These are phyloP conservation scores for Pythium brachiatum DNA, from an alignment of 352 stramenopile species.

Conservation along the genomic window DNA sequence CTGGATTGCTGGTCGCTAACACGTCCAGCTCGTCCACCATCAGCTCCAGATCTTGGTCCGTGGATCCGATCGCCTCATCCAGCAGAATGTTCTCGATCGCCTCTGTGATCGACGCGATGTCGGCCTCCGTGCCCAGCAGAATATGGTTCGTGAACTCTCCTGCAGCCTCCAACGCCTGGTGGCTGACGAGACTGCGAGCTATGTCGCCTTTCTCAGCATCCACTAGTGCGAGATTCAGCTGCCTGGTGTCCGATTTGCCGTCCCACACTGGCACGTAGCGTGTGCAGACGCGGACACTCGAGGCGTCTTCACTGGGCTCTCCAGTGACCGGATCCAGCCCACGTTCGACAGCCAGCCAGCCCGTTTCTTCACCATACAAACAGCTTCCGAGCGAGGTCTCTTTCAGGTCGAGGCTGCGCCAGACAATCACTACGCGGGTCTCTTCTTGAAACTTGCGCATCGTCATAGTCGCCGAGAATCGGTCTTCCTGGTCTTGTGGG, in stretches of 20 bases:
- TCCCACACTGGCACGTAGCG: slow-evolving; percentile 13
- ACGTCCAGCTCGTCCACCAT: slow-evolving; percentile 9
- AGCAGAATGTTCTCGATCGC: slow-evolving; percentile 21
- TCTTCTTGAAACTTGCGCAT: slow-evolving; percentile 12
- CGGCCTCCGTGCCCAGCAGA: slow-evolving; percentile 7
- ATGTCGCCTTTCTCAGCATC: not conserved
- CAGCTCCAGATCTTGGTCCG: slow-evolving; percentile 1
- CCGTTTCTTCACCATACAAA: slow-evolving; percentile 10
- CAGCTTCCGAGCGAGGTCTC: not conserved
- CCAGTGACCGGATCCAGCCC: not conserved
- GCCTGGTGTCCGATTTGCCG: not conserved
- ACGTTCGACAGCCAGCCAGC: slow-evolving; percentile 7
- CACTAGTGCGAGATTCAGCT: not conserved
- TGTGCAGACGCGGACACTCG: slow-evolving; percentile 6
- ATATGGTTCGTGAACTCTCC: slow-evolving; percentile 15
- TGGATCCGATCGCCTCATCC: slow-evolving; percentile 18
- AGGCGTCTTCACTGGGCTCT: not conserved
- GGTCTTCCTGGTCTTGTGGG: not conserved
- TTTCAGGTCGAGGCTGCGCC: slow-evolving; percentile 9
- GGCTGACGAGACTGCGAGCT: not conserved
- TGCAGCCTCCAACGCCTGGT: not conserved
- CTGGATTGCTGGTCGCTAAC: no score
- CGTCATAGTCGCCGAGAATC: not conserved
- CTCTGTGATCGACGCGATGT: slow-evolving; percentile 21
- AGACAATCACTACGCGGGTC: slow-evolving; percentile 13